Evolutionary conservation across 2,329 filamentous ascomycete genomes (phyloP), one percentile per base, ranked within the genome.

Genomic region (Ophiostoma sp.): DNA sequence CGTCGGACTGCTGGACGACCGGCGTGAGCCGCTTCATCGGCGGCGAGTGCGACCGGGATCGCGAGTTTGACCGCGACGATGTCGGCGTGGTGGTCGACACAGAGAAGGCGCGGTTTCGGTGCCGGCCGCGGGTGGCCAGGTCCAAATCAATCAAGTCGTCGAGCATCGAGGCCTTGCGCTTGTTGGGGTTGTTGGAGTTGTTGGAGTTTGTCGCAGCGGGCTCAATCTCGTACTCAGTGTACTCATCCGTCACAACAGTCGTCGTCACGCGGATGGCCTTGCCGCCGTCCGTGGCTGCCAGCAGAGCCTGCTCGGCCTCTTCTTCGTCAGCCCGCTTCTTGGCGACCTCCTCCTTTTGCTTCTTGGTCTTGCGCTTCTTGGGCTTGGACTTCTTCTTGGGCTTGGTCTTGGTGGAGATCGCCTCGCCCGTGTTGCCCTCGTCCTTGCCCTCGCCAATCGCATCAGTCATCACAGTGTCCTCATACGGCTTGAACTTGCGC

Each of bases 361-460:
- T 74, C 69, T 52, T 61, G 0, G n/a, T n/a, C 63, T 28, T 74
- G 15, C 25, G 55, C 59, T 70, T 73, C 19, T 36, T 48, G 5
- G 55, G 17, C 45, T 59, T 73, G 25, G 52, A 61, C 3, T 39
- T 61, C 36, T 61, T 61, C 25, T 45, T 45, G 11, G 19, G 3
- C 22, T 31, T 31, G 9, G 17, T 4, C 33, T 25, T 5, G 50
- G 28, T 48, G 2, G 12, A n/a, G 7, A n/a, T 25, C n/a, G 17
- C 8, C 19, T 25, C n/a, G 4, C n/a, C 36, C 3, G 9, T 22
- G n/a, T 7, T 11, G 8, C 17, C 22, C 25, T 12, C 66, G 15
- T 15, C 28, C 11, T 45, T 6, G 52, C 3, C 69, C 36, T 48
- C 19, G 25, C 33, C 33, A 8, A 8, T 8, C 33, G 8, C 33